Conservation (phyloP, 352 stramenopile genomes). For the Pythium dissotocum region DNA sequence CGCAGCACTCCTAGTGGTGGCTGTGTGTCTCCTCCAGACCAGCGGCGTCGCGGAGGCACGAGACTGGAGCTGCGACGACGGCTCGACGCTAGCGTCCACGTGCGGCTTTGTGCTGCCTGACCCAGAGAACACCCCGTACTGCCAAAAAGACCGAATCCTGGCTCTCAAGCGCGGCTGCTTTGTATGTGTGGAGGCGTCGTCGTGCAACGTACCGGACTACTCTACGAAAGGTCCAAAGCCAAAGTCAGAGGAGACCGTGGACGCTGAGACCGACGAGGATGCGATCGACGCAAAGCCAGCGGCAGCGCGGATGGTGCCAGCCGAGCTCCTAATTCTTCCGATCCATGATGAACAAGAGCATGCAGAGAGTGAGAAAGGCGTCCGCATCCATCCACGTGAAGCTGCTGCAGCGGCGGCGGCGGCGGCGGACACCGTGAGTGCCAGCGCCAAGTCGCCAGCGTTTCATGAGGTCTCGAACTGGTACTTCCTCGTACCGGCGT, state of each 20-base stretch:
- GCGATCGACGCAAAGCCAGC: background rate
- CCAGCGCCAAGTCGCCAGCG: slow-evolving; percentile 7
- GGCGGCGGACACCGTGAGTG: background rate
- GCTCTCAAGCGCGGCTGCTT: slow-evolving; percentile 54
- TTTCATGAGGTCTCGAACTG: slow-evolving; percentile 39
- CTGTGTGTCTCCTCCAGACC: background rate
- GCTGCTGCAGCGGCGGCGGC: too few species aligned
- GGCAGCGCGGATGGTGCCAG: background rate
- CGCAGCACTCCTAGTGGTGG: background rate
- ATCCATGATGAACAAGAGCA: background rate
- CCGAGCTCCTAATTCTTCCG: background rate
- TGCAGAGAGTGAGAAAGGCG: background rate
- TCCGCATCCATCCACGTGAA: slow-evolving; percentile 2
- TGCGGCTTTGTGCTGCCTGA: slow-evolving; percentile 22
- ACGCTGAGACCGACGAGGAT: background rate
- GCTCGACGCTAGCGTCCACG: background rate
- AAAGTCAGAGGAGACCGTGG: background rate
- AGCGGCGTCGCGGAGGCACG: background rate
- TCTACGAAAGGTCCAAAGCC: background rate
- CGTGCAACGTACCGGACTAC: slow-evolving; percentile 23
- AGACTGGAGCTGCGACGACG: slow-evolving; percentile 44
- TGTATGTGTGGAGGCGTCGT: slow-evolving; percentile 39
- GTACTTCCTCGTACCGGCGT: slow-evolving; percentile 45
- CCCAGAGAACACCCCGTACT: slow-evolving; percentile 29
- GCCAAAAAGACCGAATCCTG: slow-evolving; percentile 31